A percentile compares a stretch with the other conserved stretches of the same genome.
Evolutionary conservation across 1,284 basidiomycete genomes (phyloP).

Genomic region (Apiotrichum veenhuisii): DNA sequence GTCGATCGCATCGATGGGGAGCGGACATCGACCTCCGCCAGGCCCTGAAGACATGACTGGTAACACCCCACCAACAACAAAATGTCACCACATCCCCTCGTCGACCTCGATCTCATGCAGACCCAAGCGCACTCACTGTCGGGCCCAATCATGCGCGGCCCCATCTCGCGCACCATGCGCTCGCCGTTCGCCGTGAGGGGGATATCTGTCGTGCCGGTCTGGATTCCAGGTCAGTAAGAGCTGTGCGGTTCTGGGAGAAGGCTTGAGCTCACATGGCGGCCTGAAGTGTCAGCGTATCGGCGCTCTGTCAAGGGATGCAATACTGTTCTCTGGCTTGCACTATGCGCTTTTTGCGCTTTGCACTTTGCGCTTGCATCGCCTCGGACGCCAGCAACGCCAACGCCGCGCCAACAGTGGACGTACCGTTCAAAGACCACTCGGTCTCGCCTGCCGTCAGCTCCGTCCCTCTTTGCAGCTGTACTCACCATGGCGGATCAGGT

Average conservation of each 20-base stretch:
- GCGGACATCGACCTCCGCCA: too few relatives aligned
- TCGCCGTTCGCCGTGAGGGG: conserved; percentile 80
- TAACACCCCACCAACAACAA: too few relatives aligned
- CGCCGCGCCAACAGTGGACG: conserved; percentile 2
- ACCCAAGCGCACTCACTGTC: conserved; percentile 59
- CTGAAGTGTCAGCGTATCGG: conserved; percentile 10
- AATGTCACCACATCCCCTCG: not conserved
- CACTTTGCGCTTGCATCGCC: too few relatives aligned
- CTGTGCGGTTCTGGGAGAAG: not conserved
- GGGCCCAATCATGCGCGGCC: conserved; percentile 64
- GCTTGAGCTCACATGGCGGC: conserved; percentile 64
- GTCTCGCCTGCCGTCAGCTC: conserved; percentile 65
- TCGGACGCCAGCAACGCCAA: too few relatives aligned
- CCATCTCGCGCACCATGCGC: conserved; percentile 64
- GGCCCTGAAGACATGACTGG: too few relatives aligned
- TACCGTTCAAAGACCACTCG: conserved; percentile 85
- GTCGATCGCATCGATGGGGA: too few relatives aligned
- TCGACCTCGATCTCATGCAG: not conserved
- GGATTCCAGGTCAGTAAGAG: conserved; percentile 6
- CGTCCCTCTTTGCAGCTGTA: not conserved
- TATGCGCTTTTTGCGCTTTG: too few relatives aligned
- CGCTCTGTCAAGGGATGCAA: too few relatives aligned
- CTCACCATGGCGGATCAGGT: conserved; percentile 48
- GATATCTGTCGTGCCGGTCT: conserved; percentile 87
- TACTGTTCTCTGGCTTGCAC: too few relatives aligned